Percentiles rank a stretch among this genome's conserved stretches.
phyloP scores from a whole-genome alignment of 2,329 filamentous ascomycete genomes.

The Fusarium chuoi region DNA sequence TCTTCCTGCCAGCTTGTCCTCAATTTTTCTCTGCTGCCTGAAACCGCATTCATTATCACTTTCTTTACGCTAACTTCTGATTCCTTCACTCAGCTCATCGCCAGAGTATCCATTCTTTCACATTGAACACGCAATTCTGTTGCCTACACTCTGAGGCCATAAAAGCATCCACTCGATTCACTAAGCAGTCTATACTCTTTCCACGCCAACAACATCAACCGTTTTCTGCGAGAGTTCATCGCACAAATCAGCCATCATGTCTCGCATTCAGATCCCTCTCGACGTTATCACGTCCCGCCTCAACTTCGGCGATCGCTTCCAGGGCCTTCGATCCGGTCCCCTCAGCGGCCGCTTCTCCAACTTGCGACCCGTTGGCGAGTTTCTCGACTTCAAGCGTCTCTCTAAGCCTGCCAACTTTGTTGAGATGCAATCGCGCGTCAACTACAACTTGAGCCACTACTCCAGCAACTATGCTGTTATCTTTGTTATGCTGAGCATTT shows the following conservation, averaged over 20 bases:
- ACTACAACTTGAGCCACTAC: conserved; percentile 97
- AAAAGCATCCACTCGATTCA: conserved; percentile 27
- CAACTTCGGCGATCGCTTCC: conserved; percentile 86
- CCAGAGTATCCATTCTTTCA: conserved; percentile 36
- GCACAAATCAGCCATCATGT: conserved; percentile 64
- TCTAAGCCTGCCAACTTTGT: conserved; percentile 93
- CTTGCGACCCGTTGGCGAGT: conserved; percentile 89
- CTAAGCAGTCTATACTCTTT: conserved; percentile 8
- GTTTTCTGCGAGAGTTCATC: conserved; percentile 18
- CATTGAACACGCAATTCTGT: conserved; percentile 38
- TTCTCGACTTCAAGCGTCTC: conserved; percentile 93
- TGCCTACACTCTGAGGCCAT: conserved; percentile 36
- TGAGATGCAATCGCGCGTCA: conserved; percentile 90
- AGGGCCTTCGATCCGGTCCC: conserved; percentile 81
- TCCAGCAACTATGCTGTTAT: conserved; percentile 97
- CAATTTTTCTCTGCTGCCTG: conserved; percentile 28
- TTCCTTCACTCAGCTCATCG: conserved; percentile 26
- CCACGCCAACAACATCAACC: conserved; percentile 7
- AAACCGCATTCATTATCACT: conserved; percentile 5
- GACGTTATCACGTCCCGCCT: conserved; percentile 91
- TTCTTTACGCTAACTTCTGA: conserved; percentile 15
- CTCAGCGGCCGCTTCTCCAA: conserved; percentile 89
- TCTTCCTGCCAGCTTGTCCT: conserved; percentile 42
- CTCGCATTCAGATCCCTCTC: conserved; percentile 90
- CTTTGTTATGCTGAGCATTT: conserved; percentile 95